Base-by-base conservation (phyloP, 768 basidiomycete genomes). In the Pleurotus platypus region DNA sequence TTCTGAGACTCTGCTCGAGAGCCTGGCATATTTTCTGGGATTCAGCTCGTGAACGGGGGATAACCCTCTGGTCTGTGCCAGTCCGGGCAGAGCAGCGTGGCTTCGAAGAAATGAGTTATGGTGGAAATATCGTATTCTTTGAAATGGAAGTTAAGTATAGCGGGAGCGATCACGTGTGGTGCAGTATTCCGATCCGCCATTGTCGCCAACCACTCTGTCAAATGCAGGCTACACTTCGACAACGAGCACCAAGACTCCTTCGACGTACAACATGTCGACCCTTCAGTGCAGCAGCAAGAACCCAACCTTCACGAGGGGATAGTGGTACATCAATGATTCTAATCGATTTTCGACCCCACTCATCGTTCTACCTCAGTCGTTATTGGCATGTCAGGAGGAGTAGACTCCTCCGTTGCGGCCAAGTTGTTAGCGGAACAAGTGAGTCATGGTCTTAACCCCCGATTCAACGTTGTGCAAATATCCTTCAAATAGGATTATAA, bases 351-450 rank as follows among this genome's bases (percentile, higher is more conserved):
- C 15, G 12, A 9, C 30, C 30, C 11, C 18, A 30, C 48, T 50
- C 26, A 45, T 18, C 12, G 12, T 49, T 47, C 42, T 13, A 30
- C 16, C 43, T 18, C 61, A 94, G 94, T 98, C 47, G 83, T 91
- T 5, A 83, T 96, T 6, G 93, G 90, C 18, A 94, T 97, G 90
- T 95, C 92, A 0, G 95, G 95, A 24, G 95, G 95, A 2, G 94
- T 98, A 11, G 95, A 98, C 68, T 96, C 94, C 4, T 93, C 92
- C 2, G 92, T 96, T 9, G 75, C 91, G 1, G 91, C 94, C n/a
- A 77, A 79, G 57, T 71, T 97, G 7, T 73, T 97, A 18, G 76
- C 86, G 12, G 79, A 87, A 45, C 71, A 87, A 67, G 92, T 89
- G 15, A 57, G 71, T 58, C 3, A 1, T 27, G 24, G 20, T 12